phyloP scores from a whole-genome alignment of 441 rosid genomes.

The Flueggea neowawraea region DNA sequence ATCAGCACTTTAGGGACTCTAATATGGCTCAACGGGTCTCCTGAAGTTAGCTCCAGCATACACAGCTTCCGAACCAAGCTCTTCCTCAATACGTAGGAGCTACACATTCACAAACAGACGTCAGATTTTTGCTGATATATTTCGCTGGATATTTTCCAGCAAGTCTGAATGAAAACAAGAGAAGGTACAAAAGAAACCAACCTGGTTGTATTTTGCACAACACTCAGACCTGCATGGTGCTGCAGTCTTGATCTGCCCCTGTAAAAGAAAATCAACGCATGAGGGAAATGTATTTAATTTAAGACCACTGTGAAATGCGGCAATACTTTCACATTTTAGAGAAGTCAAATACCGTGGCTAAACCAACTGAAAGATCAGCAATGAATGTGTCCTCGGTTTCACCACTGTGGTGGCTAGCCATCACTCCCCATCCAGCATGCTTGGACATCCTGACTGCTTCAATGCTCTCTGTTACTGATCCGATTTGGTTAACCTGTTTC shows the following conservation, averaged over 20 bases:
- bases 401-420: slow-evolving; percentile 99
- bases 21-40: slow-evolving; percentile 80
- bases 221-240: slow-evolving; percentile 99
- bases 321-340: neutral
- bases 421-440: slow-evolving; percentile 97
- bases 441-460: slow-evolving; percentile 98
- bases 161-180: neutral
- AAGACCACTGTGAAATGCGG: neutral
- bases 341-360: slow-evolving; percentile 68
- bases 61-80: slow-evolving; percentile 79
- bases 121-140: neutral
- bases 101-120: slow-evolving; percentile 8
- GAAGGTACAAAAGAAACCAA: too few species aligned
- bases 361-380: slow-evolving; percentile 90
- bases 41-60: slow-evolving; percentile 92
- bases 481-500: slow-evolving; percentile 93
- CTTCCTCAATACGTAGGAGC: slow-evolving; percentile 97
- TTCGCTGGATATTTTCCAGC: too few species aligned
- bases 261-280: slow-evolving; percentile 11
- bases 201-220: slow-evolving; percentile 97
- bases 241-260: slow-evolving; percentile 99
- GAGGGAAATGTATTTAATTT: neutral
- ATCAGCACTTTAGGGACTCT: slow-evolving; percentile 11
- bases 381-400: slow-evolving; percentile 99
- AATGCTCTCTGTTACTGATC: slow-evolving; percentile 93